These are phyloP conservation scores for Peronospora belbahrii DNA, from an alignment of 352 stramenopile species.

Conservation along the genomic window DNA sequence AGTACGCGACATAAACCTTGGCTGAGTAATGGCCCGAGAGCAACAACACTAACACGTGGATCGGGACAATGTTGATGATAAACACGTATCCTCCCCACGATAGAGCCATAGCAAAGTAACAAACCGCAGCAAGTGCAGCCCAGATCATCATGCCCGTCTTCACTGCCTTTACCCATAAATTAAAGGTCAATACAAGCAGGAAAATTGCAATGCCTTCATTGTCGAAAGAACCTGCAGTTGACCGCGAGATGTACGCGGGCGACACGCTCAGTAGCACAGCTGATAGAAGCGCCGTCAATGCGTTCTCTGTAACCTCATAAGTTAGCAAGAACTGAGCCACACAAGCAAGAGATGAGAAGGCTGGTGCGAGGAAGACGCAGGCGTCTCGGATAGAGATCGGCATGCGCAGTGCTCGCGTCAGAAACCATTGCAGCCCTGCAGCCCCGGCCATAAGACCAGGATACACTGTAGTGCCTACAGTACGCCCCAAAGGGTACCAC, in stretches of 20 bases:
- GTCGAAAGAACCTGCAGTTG: slow-evolving; percentile 96
- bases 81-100: slow-evolving; percentile 99
- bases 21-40: slow-evolving; percentile 85
- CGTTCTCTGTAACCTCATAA: slow-evolving; percentile 56
- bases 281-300: slow-evolving; percentile 75
- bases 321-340: slow-evolving; percentile 87
- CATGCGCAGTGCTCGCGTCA: slow-evolving; percentile 16
- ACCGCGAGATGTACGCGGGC: slow-evolving; percentile 96
- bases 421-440: slow-evolving; percentile 60
- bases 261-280: slow-evolving; percentile 92
- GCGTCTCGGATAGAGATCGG: slow-evolving; percentile 68
- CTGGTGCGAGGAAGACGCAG: slow-evolving; percentile 85
- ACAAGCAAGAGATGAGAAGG: slow-evolving; percentile 82
- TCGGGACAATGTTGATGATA: slow-evolving; percentile 98
- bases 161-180: slow-evolving; percentile 88
- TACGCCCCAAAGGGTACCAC: slow-evolving; percentile 91
- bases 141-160: slow-evolving; percentile 73
- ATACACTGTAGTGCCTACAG: slow-evolving; percentile 90
- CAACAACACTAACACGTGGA: slow-evolving; percentile 91
- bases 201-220: slow-evolving; percentile 98
- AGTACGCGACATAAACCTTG: slow-evolving; percentile 95
- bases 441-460: slow-evolving; percentile 88
- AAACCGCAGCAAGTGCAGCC: slow-evolving; percentile 53
- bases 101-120: slow-evolving; percentile 96
- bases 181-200: slow-evolving; percentile 96